phyloP scores from a whole-genome alignment of 148 eudicot genomes.

The Agrostemma githago region DNA sequence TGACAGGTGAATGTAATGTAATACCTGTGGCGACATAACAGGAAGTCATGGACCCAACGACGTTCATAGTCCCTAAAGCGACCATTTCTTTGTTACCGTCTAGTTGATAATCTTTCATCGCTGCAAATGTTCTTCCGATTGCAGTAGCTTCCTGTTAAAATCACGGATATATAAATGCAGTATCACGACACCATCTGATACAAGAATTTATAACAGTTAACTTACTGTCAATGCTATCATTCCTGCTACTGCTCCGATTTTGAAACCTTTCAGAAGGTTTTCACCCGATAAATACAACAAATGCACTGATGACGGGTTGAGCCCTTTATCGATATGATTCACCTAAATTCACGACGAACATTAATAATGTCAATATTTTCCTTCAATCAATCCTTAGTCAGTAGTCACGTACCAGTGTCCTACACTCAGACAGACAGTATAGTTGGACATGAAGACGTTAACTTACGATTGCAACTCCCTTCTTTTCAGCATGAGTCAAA shows the following conservation, averaged over 20 bases:
- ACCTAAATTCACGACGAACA: conserved; percentile 37
- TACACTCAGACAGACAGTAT: too few species aligned
- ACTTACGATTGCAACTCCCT: conserved; percentile 64
- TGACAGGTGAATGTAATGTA: background rate
- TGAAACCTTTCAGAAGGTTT: conserved; percentile 53
- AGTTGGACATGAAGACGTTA: background rate
- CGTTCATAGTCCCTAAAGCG: conserved; percentile 58
- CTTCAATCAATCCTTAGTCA: background rate
- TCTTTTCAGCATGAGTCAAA: conserved; percentile 50
- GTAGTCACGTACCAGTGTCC: background rate
- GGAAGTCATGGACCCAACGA: conserved; percentile 63
- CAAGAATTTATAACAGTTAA: background rate
- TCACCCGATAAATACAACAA: conserved; percentile 53
- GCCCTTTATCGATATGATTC: conserved; percentile 55
- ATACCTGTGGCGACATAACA: conserved; percentile 68
- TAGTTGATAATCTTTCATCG: conserved; percentile 55
- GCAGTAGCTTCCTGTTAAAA: conserved; percentile 59
- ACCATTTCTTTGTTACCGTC: conserved; percentile 79
- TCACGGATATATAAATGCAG: too few species aligned
- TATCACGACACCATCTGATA: background rate
- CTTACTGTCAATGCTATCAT: conserved; percentile 74
- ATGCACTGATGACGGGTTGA: conserved; percentile 53
- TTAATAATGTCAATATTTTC: background rate
- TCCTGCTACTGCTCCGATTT: conserved; percentile 74
- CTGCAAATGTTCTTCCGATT: conserved; percentile 62